These are phyloP conservation scores for Saccharomycopsis amapae DNA, from an alignment of 805 yeast species.

Conservation along the genomic window DNA sequence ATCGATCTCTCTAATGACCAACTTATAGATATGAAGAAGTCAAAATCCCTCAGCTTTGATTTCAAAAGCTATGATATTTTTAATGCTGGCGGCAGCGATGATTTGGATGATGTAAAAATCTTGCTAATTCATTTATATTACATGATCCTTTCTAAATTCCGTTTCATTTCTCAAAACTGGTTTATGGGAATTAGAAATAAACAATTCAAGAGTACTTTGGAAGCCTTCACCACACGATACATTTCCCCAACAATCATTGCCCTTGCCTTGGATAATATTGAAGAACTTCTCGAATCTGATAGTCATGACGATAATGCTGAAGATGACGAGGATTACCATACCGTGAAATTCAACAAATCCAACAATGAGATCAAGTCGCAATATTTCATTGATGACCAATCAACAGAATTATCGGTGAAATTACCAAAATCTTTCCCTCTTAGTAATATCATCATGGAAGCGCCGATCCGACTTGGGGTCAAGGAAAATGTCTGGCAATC, in stretches of 20 bases:
- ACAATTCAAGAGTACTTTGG: conserved; percentile 52
- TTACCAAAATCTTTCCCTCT: conserved; percentile 78
- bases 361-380: conserved; percentile 64
- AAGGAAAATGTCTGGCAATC: conserved; percentile 91
- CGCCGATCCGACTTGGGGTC: conserved; percentile 77
- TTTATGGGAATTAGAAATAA: conserved; percentile 61
- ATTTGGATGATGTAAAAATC: neutral
- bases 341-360: conserved; percentile 53
- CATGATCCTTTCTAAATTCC: conserved; percentile 41
- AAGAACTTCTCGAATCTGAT: conserved; percentile 29
- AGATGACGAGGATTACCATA: conserved; percentile 38
- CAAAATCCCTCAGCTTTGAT: neutral
- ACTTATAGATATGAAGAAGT: conserved; percentile 23
- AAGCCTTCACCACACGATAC: conserved; percentile 49
- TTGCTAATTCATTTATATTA: conserved; percentile 46
- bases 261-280: conserved; percentile 48
- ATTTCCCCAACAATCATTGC: conserved; percentile 61
- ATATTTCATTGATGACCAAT: conserved; percentile 81
- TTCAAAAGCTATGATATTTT: neutral
- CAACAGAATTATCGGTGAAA: conserved; percentile 67
- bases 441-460: conserved; percentile 64
- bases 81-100: neutral
- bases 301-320: neutral
- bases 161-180: conserved; percentile 61
- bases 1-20: conserved; percentile 33